phyloP scores from a whole-genome alignment of 2,329 filamentous ascomycete genomes.

The Thielaviopsis musarum region DNA sequence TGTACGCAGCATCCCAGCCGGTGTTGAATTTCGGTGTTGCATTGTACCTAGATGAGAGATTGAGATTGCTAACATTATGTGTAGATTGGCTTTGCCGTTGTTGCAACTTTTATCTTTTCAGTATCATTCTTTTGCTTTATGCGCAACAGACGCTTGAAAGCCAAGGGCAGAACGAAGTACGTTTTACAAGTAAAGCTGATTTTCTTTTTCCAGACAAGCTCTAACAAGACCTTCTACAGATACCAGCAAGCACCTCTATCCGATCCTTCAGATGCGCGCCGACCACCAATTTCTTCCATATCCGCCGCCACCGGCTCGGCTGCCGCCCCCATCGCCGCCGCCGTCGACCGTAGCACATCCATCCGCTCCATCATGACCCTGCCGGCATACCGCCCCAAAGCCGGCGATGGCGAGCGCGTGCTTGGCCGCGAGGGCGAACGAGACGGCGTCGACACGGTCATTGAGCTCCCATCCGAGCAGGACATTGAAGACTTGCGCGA shows the following conservation, averaged over 20 bases:
- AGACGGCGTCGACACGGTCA: conserved; percentile 75
- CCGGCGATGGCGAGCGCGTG: conserved; percentile 62
- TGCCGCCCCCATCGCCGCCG: conserved; percentile 15
- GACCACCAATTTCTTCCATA: conserved; percentile 3
- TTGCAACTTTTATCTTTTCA: conserved; percentile 7
- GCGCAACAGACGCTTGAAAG: conserved; percentile 12
- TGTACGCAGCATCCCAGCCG: neutral
- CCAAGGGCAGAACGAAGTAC: conserved; percentile 7
- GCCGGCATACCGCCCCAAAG: conserved; percentile 61
- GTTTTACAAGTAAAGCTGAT: neutral
- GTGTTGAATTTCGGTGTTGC: no score
- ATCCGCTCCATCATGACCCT: conserved; percentile 89
- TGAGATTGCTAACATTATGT: neutral
- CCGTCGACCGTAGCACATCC: conserved; percentile 66
- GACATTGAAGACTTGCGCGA: conserved; percentile 67
- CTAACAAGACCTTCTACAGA: neutral
- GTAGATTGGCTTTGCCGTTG: conserved; percentile 9
- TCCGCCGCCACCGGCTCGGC: conserved; percentile 1
- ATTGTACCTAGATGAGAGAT: neutral
- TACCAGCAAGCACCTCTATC: conserved; percentile 11
- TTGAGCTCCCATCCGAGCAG: conserved; percentile 68
- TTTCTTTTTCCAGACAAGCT: neutral
- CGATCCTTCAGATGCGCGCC: conserved; percentile 10
- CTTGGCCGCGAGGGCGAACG: conserved; percentile 81
- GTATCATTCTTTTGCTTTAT: conserved; percentile 10